Percentiles rank a stretch among this genome's conserved stretches.
phyloP scores from a whole-genome alignment of 148 eudicot species.

The Limonium bicolor region DNA sequence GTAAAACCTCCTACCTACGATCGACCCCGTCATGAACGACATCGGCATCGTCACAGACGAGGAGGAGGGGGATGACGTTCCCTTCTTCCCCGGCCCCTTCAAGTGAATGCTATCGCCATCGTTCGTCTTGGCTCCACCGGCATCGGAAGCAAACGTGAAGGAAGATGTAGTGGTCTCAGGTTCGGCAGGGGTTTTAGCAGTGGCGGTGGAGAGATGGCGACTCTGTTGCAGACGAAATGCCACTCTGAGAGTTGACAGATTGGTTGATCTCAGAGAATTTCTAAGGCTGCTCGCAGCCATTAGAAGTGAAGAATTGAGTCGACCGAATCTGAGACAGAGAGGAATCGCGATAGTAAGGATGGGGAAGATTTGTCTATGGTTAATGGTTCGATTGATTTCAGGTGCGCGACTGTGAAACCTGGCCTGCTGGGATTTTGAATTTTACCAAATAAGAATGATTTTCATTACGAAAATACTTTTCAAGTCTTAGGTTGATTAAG shows the following conservation, averaged over 20 bases:
- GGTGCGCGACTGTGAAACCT: no score
- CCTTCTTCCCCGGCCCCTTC: constrained; percentile 16
- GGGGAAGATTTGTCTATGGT: no score
- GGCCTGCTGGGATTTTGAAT: no score
- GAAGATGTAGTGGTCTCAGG: constrained; percentile 18
- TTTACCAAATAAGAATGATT: no score
- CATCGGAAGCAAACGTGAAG: constrained; percentile 33
- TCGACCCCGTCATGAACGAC: constrained; percentile 89
- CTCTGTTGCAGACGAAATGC: constrained; percentile 6
- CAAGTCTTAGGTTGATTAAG: no score
- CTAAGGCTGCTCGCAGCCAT: constrained; percentile 16
- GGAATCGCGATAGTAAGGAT: no score
- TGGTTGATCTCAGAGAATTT: constrained; percentile 28
- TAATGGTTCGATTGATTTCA: no score
- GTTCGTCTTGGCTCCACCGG: background rate
- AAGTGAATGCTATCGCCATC: constrained; percentile 24
- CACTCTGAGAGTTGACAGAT: constrained; percentile 15
- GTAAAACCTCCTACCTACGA: constrained; percentile 76
- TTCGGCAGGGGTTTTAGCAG: constrained; percentile 15
- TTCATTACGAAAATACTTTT: no score
- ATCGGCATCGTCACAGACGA: constrained; percentile 73
- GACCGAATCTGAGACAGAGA: no score
- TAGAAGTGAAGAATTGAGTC: background rate
- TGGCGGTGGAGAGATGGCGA: constrained; percentile 18
- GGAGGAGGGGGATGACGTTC: constrained; percentile 12